A percentile compares a stretch with the other conserved stretches of the same genome.
Evolutionary conservation across 1,284 basidiomycete genomes (phyloP).

Genomic region (Mycosarcoma mackinlayi): DNA sequence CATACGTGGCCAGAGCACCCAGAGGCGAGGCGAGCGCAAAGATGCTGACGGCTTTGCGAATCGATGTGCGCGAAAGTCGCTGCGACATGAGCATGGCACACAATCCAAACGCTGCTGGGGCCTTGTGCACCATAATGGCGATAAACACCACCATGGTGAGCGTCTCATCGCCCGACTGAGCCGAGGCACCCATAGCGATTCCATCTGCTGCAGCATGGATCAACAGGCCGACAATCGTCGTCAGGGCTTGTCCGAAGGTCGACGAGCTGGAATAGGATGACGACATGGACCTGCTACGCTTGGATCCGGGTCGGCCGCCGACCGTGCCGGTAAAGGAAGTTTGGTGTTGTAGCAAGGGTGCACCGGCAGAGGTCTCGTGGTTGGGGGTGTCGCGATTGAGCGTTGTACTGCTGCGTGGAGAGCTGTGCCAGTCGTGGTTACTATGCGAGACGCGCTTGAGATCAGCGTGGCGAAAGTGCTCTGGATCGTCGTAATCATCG

Average conservation of each 20-base stretch:
- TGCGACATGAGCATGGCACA: slow-evolving; percentile 64
- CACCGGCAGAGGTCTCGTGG: slow-evolving; percentile 16
- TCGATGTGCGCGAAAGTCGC: slow-evolving; percentile 36
- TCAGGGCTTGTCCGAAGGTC: slow-evolving; percentile 48
- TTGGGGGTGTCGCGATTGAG: slow-evolving; percentile 7
- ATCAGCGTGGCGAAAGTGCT: slow-evolving; percentile 21
- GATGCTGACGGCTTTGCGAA: slow-evolving; percentile 52
- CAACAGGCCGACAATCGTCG: slow-evolving; percentile 58
- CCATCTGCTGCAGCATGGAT: slow-evolving; percentile 66
- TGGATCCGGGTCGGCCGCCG: slow-evolving; percentile 1
- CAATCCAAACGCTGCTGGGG: slow-evolving; percentile 64
- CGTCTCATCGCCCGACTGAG: slow-evolving; percentile 49
- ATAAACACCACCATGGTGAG: slow-evolving; percentile 62
- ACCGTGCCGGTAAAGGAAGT: slow-evolving; percentile 15
- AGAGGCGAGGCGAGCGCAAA: slow-evolving; percentile 60
- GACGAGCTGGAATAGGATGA: neutral
- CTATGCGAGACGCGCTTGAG: slow-evolving; percentile 19
- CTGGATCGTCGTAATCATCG: slow-evolving; percentile 36
- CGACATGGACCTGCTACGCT: slow-evolving; percentile 13
- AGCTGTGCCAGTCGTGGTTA: slow-evolving; percentile 16
- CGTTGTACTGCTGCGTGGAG: slow-evolving; percentile 21
- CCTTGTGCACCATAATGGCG: slow-evolving; percentile 67
- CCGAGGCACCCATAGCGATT: slow-evolving; percentile 64
- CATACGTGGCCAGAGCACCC: slow-evolving; percentile 54
- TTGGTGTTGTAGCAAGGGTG: slow-evolving; percentile 26